Base-by-base conservation (phyloP, 257 asterid species). In the Solanum dulcamara region DNA sequence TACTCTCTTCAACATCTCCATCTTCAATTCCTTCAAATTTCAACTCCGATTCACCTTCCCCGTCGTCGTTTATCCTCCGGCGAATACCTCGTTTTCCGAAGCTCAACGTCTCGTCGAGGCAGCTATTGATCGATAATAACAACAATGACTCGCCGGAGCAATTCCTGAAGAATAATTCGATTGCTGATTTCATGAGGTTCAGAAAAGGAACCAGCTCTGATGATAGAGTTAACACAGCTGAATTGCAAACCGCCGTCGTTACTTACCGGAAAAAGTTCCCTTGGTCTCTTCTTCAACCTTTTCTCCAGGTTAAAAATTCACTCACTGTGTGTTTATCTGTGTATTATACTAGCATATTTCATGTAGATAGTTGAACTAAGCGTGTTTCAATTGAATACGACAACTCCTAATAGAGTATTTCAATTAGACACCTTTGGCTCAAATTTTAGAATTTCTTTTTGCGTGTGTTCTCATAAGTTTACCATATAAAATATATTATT, bases 151-250 rank as follows among this genome's bases (percentile, higher is more conserved):
- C 97, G 1, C 87, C 94, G 4, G 96, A 94, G 26, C 90, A 90
- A 51, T 97, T 95, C 86, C 68, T 88, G 87, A 88, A 88, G 86
- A 93, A 89, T 87, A 96, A 93, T 87, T 94, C 98, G 10, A 93
- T 94, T 88, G 98, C 97, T 24, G 98, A 97, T 89, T 97, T 95
- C 92, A 97, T 95, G 98, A 92, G 98, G 92, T 95, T 95, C 66
- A 89, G 80, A 88, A 89, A 75, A 72, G 91, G 88, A 48, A 26
- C 88, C 22, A 74, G 12, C 46, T 55, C 84, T 57, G 85, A 86
- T 48, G 86, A 72, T 28, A 80, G 81, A 8, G 87, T 42, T 35
- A 74, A 50, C 50, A 87, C 89, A 62, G 90, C 97, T 81, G 95
- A 95, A 89, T 87, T 96, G 92, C 99, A 96, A 88, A 96, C 98